Evolutionary conservation across 1,139 yeast species (phyloP), one percentile per base, ranked within the genome.

Genomic region (Hyphopichia wangnamkhiaoensis): DNA sequence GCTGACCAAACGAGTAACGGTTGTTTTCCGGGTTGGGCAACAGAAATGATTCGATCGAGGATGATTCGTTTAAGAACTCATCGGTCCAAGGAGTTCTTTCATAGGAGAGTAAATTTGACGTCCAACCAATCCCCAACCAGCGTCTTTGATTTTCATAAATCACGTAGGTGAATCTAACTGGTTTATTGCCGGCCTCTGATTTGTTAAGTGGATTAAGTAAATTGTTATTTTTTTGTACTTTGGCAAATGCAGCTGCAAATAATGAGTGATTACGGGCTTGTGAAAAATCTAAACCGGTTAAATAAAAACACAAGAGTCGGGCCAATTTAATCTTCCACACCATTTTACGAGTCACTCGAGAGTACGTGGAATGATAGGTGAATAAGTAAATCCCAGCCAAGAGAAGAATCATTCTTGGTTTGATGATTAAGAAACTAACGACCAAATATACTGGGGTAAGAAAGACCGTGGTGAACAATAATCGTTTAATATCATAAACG

Each of bases 121-220:
- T 91, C 98, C 98, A 93, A 10, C 98, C 98, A 53, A 93, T 88
- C 9, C 98, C 98, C 34, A 93, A 72, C 98, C 98, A 93, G 53
- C 95, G 82, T 56, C 98, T 80, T 65, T 93, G 98, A 60, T 93
- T 93, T 61, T 93, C 98, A 62, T 83, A 90, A n/a, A 93, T 73
- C 2, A 89, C 96, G 60, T 88, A 93, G 5, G 97, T 89, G 59
- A 91, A 93, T 45, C 91, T 70, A 19, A 87, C 91, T 4, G 95
- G 88, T 47, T 80, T 80, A 40, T 62, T 59, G 34, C 50, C 53
- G 19, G 44, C 45, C 27, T 47, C 48, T 19, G 44, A 43, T 18
- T 48, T 44, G 12, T 55, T 52, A 9, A 46, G 41, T 13, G 58
- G 50, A 27, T 54, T 52, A 9, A 47, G 44, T 16, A 58, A 46